phyloP scores from a whole-genome alignment of 2,329 filamentous ascomycete species.

The Diaporthe sp. region DNA sequence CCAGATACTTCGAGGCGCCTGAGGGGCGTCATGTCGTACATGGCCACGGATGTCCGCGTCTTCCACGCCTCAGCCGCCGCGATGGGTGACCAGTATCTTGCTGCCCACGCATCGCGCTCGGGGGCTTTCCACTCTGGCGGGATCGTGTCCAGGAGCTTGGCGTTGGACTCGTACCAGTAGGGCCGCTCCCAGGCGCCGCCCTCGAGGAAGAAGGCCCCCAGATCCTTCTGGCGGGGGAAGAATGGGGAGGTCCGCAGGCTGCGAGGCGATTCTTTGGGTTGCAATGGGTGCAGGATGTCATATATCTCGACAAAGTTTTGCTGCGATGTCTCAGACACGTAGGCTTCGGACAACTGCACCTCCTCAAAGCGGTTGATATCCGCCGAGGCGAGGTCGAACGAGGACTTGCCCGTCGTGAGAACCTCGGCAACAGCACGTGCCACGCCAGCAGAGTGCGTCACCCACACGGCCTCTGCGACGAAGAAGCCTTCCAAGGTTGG shows the following conservation, averaged over 20 bases:
- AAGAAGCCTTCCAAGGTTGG: conserved; percentile 73
- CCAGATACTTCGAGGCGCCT: conserved; percentile 71
- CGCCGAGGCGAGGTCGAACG: conserved; percentile 70
- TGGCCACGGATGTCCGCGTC: conserved; percentile 71
- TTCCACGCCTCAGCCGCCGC: conserved; percentile 75
- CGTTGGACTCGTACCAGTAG: conserved; percentile 73
- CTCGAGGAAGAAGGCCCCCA: conserved; percentile 73
- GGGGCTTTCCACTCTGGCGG: conserved; percentile 68
- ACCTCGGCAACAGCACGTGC: conserved; percentile 72
- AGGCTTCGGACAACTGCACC: conserved; percentile 68
- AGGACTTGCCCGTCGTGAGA: conserved; percentile 68
- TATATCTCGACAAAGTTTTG: conserved; percentile 76
- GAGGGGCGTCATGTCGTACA: conserved; percentile 75
- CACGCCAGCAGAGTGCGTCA: conserved; percentile 75
- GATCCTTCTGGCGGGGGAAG: conserved; percentile 65
- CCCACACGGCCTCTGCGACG: conserved; percentile 77
- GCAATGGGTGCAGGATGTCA: conserved; percentile 73
- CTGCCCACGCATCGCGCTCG: conserved; percentile 71
- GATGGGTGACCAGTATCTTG: conserved; percentile 69
- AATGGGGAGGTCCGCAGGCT: conserved; percentile 73
- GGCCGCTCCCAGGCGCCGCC: conserved; percentile 73
- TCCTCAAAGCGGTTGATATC: conserved; percentile 74
- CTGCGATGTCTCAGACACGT: conserved; percentile 70
- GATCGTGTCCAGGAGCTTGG: conserved; percentile 62
- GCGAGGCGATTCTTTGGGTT: conserved; percentile 69